Conservation (phyloP, 345 rosid species). For the Bruguiera sexangula region DNA sequence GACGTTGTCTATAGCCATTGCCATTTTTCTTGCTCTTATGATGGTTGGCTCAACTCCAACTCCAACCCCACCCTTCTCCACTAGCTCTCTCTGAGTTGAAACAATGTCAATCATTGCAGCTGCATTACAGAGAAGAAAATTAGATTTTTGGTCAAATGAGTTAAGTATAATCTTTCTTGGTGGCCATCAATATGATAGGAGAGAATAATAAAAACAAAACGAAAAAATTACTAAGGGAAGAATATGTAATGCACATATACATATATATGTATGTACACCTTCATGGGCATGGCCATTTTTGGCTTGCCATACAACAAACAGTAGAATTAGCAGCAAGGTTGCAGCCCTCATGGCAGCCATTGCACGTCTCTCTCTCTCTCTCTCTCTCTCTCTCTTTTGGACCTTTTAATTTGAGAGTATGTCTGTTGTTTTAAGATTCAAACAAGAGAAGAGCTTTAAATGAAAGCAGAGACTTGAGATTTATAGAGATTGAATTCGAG, state of each 20-base stretch:
- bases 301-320: constrained; percentile 15
- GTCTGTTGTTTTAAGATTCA: not conserved
- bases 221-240: not conserved
- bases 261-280: not conserved
- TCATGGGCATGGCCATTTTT: constrained; percentile 7
- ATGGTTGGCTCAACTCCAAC: no score
- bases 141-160: not conserved
- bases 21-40: no score
- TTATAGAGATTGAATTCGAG: constrained; percentile 16
- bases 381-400: not conserved
- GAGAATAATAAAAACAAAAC: not conserved
- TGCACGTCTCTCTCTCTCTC: not conserved
- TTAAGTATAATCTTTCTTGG: not conserved
- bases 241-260: not conserved
- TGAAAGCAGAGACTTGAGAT: constrained; percentile 10
- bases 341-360: constrained; percentile 19
- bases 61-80: no score
- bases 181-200: not conserved
- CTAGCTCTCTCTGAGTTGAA: constrained; percentile 13
- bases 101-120: constrained; percentile 8
- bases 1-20: not conserved
- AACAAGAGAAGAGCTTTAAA: constrained; percentile 11
- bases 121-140: not conserved
- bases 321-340: constrained; percentile 13
- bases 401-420: constrained; percentile 3